These are phyloP conservation scores for Citrullus colocynthis DNA, from an alignment of 306 rosid genomes.

Conservation along the genomic window DNA sequence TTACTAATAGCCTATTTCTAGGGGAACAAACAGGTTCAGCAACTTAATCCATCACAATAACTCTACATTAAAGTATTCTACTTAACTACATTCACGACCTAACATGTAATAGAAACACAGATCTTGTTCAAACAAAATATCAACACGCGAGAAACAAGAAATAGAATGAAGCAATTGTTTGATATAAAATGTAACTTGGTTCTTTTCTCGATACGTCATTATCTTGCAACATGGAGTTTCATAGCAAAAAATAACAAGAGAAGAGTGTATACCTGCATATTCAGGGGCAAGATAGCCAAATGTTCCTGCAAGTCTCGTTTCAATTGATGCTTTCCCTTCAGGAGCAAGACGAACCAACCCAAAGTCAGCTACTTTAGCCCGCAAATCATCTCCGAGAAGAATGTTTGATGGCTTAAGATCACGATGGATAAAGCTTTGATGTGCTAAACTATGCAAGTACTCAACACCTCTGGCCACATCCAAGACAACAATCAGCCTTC, in stretches of 20 bases:
- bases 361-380: constrained; percentile 89
- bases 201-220: neutral
- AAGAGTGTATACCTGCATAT: constrained; percentile 50
- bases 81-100: neutral
- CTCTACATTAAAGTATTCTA: neutral
- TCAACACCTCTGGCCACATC: constrained; percentile 94
- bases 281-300: constrained; percentile 95
- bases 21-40: neutral
- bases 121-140: neutral
- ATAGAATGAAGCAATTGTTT: neutral
- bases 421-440: constrained; percentile 75
- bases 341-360: constrained; percentile 95
- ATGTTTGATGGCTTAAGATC: constrained; percentile 95
- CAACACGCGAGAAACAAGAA: neutral
- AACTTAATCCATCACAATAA: neutral
- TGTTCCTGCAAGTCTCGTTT: constrained; percentile 81
- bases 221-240: neutral
- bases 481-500: constrained; percentile 63
- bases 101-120: neutral
- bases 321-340: constrained; percentile 68
- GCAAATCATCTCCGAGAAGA: constrained; percentile 76
- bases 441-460: constrained; percentile 70
- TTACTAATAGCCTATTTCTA: neutral
- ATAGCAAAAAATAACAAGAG: neutral
- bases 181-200: neutral